A percentile compares a stretch with the other conserved stretches of the same genome.
Evolutionary conservation across 2,329 filamentous ascomycete species (phyloP).

Genomic region (Fusarium agapanthi): DNA sequence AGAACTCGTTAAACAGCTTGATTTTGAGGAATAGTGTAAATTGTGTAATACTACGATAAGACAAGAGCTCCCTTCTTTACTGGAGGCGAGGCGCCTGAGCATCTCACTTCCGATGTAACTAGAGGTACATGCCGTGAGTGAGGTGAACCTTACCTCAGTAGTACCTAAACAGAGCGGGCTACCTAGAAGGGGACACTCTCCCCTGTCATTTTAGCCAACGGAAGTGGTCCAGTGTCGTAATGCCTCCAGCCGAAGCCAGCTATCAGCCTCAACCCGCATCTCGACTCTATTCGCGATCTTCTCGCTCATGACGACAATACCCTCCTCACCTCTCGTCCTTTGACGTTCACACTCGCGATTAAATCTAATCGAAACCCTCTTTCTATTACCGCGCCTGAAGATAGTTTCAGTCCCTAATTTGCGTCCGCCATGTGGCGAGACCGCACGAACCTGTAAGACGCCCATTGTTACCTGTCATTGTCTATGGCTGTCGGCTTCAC

Average conservation of each 20-base stretch:
- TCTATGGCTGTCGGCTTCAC: not conserved
- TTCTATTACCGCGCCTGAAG: slow-evolving; percentile 35
- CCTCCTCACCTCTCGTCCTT: slow-evolving; percentile 36
- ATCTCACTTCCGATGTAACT: not conserved
- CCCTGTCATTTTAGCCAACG: slow-evolving; percentile 22
- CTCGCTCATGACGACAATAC: slow-evolving; percentile 38
- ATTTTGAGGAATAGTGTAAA: not conserved
- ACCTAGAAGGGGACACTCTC: slow-evolving; percentile 12
- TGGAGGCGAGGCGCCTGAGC: not conserved
- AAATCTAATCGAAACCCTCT: slow-evolving; percentile 8
- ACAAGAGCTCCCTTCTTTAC: not conserved
- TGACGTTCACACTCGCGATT: slow-evolving; percentile 34
- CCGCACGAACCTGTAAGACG: slow-evolving; percentile 89
- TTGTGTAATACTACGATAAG: not conserved
- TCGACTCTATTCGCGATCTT: slow-evolving; percentile 34
- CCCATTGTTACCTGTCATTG: slow-evolving; percentile 15
- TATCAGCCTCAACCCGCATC: slow-evolving; percentile 36
- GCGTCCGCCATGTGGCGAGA: slow-evolving; percentile 95
- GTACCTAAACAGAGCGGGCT: not conserved
- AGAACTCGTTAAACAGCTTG: not conserved
- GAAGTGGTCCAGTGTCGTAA: slow-evolving; percentile 37
- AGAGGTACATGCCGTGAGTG: not conserved
- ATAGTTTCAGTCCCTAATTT: slow-evolving; percentile 39
- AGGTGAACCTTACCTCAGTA: not conserved
- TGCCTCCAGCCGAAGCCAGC: slow-evolving; percentile 31